Base-by-base conservation (phyloP, 148 eudicot species). In the Agrostemma githago region DNA sequence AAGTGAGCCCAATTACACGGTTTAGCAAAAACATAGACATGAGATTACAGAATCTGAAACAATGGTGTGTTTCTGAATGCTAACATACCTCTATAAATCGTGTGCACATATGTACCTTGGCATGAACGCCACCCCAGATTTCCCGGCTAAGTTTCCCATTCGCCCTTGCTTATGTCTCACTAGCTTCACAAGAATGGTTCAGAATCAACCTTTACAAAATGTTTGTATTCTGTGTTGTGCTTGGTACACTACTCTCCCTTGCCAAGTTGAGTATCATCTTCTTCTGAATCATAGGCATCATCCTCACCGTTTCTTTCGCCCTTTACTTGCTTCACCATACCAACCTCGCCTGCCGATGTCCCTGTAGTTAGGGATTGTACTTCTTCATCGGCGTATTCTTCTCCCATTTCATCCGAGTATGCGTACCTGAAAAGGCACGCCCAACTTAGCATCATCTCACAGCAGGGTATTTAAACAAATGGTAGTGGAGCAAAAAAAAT, bases 351-450 rank as follows among this genome's bases (percentile, higher is more conserved):
- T 72, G 77, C 78, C 11, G 93, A 82, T 70, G 83, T 75, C 62
- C 81, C 87, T 63, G 82, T 80, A 72, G 84, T 86, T 16, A 94
- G 86, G 34, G 93, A 77, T 82, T 94, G 88, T 60, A 85, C 82
- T 90, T 91, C 98, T 75, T 91, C 98, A 4, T 88, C 96, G 41
- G 84, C 88, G 2, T 69, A 78, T n/a, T 91, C 90, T 17, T 84
- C 92, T 74, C 84, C 97, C 62, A 76, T 74, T 77, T 79, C 85
- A 43, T 85, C 92, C 21, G 90, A 84, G 75, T 94, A 94, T 54
- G 98, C 96, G 62, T 94, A 94, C 58, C 98, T 94, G 71, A 42
- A 8, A 38, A 56, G 79, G 20, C 16, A 44, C 5, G 26, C 48
- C 42, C 34, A 26, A 62, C 21, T 81, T 17, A 80, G 73, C 26